Evolutionary conservation across 441 rosid species (phyloP).

Genomic region (Eutrema salsugineum): DNA sequence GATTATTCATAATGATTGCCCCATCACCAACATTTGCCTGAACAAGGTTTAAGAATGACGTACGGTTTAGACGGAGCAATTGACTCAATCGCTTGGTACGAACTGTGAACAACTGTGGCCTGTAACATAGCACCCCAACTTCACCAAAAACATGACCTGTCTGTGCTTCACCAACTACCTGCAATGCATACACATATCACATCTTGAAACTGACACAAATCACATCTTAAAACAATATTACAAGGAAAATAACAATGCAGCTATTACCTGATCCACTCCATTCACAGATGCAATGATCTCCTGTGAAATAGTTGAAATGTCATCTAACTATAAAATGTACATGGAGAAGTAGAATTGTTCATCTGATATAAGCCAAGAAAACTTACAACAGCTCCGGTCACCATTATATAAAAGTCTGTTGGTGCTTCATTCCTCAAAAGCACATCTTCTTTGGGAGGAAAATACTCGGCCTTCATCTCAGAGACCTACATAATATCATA

Average conservation of each 20-base stretch:
- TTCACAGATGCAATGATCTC: constrained; percentile 52
- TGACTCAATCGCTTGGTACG: constrained; percentile 80
- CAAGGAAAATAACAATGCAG: background rate
- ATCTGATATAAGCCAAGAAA: background rate
- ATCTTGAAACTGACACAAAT: background rate
- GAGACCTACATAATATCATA: constrained; percentile 50
- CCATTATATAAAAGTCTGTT: constrained; percentile 77
- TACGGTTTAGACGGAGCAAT: constrained; percentile 83
- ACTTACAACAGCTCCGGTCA: constrained; percentile 79
- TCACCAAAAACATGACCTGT: constrained; percentile 80
- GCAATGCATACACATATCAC: constrained; percentile 28
- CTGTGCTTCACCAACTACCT: constrained; percentile 67
- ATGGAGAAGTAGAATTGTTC: constrained; percentile 3
- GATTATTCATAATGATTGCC: constrained; percentile 81
- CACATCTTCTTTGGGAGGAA: constrained; percentile 91
- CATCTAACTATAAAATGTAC: constrained; percentile 38
- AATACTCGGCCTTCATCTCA: constrained; percentile 93
- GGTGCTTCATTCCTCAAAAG: constrained; percentile 94
- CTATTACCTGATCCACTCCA: constrained; percentile 74
- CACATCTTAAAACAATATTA: background rate
- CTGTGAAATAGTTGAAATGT: constrained; percentile 50
- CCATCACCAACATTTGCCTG: constrained; percentile 93
- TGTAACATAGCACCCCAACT: constrained; percentile 75
- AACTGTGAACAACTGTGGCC: constrained; percentile 88
- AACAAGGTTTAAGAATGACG: constrained; percentile 64